Percentiles rank a stretch among this genome's conserved stretches.
Evolutionary conservation across 2,329 filamentous ascomycete genomes (phyloP).

Genomic region (Berkeleyomyces basicola): DNA sequence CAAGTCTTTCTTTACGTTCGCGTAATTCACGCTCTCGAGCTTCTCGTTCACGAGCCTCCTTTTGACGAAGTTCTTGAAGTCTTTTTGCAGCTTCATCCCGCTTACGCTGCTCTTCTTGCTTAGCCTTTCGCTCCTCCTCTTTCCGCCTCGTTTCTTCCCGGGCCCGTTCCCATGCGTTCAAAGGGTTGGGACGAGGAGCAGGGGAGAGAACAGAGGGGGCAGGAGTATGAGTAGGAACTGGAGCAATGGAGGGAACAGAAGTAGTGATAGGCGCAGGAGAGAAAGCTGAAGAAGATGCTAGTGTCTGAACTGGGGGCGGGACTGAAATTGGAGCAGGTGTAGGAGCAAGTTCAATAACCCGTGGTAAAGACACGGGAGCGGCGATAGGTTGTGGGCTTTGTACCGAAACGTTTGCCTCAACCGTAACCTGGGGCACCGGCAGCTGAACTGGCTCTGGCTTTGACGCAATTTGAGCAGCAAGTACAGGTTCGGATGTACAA

Average conservation of each 20-base stretch:
- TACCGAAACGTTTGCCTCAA: not conserved
- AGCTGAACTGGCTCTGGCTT: not conserved
- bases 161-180: conserved; percentile 46
- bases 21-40: conserved; percentile 13
- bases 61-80: conserved; percentile 38
- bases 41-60: conserved; percentile 36
- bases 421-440: not conserved
- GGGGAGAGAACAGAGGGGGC: not conserved
- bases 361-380: not conserved
- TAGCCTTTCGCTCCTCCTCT: conserved; percentile 46
- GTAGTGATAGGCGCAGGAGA: not conserved
- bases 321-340: not conserved
- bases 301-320: not conserved
- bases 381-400: not conserved
- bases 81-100: conserved; percentile 38
- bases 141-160: conserved; percentile 47
- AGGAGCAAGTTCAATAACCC: not conserved
- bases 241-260: not conserved
- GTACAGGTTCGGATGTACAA: not conserved
- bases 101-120: conserved; percentile 43
- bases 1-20: conserved; percentile 13
- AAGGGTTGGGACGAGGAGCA: not conserved
- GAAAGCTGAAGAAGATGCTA: not conserved
- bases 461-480: not conserved
- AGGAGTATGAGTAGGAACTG: not conserved